Evolutionary conservation across 305 asterid species (phyloP).

Genomic region (Solanum chacoense): DNA sequence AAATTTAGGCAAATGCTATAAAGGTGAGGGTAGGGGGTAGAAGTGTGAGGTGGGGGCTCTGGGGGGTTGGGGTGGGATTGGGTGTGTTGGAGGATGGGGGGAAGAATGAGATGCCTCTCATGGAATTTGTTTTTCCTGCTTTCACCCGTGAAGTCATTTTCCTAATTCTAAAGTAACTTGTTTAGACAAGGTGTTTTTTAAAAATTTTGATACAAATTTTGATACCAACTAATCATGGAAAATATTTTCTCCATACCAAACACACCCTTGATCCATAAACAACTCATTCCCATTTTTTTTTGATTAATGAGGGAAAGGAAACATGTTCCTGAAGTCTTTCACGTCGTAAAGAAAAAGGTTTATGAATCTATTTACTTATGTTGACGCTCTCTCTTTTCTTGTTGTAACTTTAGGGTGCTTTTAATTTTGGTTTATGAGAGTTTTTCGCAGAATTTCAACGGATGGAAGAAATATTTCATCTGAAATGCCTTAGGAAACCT

Average conservation of each 20-base stretch:
- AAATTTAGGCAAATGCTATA: neutral
- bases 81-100: neutral
- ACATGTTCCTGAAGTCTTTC: neutral
- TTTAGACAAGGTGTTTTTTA: neutral
- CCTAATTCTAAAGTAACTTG: neutral
- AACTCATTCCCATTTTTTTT: neutral
- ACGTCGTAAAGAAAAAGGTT: neutral
- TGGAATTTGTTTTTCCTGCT: neutral
- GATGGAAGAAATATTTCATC: neutral
- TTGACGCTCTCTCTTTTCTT: neutral
- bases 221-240: neutral
- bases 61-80: neutral
- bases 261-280: neutral
- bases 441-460: neutral
- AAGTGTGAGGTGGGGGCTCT: neutral
- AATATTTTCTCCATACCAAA: neutral
- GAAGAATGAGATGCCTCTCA: neutral
- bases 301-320: neutral
- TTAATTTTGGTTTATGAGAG: neutral
- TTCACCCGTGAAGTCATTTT: neutral
- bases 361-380: neutral
- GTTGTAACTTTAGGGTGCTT: neutral
- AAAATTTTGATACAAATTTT: neutral
- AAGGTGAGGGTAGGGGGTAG: neutral
- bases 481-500: neutral